Conservation (phyloP, 2,329 filamentous ascomycete genomes). For the Aureobasidium melanogenum region DNA sequence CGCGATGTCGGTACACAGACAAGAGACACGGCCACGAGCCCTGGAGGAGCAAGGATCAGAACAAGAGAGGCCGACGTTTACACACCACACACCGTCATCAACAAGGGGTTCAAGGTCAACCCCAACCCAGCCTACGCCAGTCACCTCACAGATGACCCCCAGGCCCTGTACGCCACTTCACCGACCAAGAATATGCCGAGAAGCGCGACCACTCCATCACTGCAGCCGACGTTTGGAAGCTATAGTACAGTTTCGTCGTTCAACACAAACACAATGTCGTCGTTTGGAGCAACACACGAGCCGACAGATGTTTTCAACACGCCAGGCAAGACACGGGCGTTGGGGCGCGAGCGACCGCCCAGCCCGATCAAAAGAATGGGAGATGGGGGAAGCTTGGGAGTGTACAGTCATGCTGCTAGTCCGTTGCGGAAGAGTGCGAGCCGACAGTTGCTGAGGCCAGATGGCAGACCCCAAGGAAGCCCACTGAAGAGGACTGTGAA, state of each 20-base stretch:
- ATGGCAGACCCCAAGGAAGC: slow-evolving; percentile 27
- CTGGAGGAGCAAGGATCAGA: slow-evolving; percentile 20
- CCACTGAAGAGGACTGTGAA: slow-evolving; percentile 37
- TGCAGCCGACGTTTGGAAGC: slow-evolving; percentile 16
- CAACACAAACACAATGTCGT: slow-evolving; percentile 18
- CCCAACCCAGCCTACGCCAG: slow-evolving; percentile 73
- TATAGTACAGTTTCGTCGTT: slow-evolving; percentile 14
- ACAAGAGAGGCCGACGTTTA: slow-evolving; percentile 50
- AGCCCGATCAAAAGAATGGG: not conserved
- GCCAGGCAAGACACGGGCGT: slow-evolving; percentile 28
- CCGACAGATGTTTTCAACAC: slow-evolving; percentile 28
- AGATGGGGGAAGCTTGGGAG: slow-evolving; percentile 70
- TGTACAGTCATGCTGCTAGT: slow-evolving; percentile 71
- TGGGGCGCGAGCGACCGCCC: slow-evolving; percentile 22
- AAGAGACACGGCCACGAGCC: slow-evolving; percentile 33
- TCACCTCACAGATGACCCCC: slow-evolving; percentile 16
- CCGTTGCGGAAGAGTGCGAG: slow-evolving; percentile 72
- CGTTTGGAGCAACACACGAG: slow-evolving; percentile 10
- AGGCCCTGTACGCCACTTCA: slow-evolving; percentile 10
- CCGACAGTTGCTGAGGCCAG: slow-evolving; percentile 27
- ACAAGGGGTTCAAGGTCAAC: slow-evolving; percentile 69
- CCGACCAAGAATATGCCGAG: slow-evolving; percentile 13
- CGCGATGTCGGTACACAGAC: slow-evolving; percentile 73
- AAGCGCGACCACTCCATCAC: slow-evolving; percentile 61
- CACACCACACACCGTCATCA: slow-evolving; percentile 55